Evolutionary conservation across 2,329 filamentous ascomycete genomes (phyloP).

Genomic region (Fusarium pseudocircinatum): DNA sequence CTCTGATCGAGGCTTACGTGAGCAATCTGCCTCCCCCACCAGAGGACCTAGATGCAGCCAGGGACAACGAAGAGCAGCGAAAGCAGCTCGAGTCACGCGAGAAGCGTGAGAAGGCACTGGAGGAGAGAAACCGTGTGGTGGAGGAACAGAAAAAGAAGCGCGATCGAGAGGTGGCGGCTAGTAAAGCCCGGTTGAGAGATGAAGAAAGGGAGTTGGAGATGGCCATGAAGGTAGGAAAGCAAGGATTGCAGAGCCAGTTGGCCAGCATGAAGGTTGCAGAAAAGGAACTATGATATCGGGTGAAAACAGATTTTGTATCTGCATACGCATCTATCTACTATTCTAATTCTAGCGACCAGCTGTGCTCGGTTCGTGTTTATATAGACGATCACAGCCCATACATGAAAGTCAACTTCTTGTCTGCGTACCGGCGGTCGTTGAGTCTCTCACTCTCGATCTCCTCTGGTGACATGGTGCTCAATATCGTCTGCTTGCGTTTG

Average conservation of each 20-base stretch:
- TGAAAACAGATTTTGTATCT: background rate
- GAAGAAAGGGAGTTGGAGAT: slow-evolving; percentile 74
- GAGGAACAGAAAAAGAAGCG: slow-evolving; percentile 71
- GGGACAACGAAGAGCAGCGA: slow-evolving; percentile 61
- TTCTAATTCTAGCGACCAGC: slow-evolving; percentile 7
- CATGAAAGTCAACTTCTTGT: slow-evolving; percentile 44
- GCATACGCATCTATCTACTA: slow-evolving; percentile 14
- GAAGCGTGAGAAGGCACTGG: slow-evolving; percentile 72
- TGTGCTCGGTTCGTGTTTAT: background rate
- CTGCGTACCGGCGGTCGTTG: slow-evolving; percentile 39
- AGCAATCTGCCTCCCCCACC: slow-evolving; percentile 69
- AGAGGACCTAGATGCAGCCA: slow-evolving; percentile 50
- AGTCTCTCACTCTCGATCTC: slow-evolving; percentile 42
- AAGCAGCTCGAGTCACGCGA: slow-evolving; percentile 62
- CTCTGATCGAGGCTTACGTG: slow-evolving; percentile 73
- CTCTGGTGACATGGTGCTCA: slow-evolving; percentile 33
- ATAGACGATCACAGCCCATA: slow-evolving; percentile 36
- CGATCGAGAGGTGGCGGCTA: slow-evolving; percentile 66
- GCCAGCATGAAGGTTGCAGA: slow-evolving; percentile 44
- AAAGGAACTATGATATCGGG: slow-evolving; percentile 30
- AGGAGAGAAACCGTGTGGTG: slow-evolving; percentile 70
- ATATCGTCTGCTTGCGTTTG: slow-evolving; percentile 25
- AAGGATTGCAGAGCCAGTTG: slow-evolving; percentile 71
- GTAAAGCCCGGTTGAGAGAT: slow-evolving; percentile 69
- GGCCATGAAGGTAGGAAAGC: slow-evolving; percentile 75